Base-by-base conservation (phyloP, 805 yeast species). In the Saccharomyces jurei region DNA sequence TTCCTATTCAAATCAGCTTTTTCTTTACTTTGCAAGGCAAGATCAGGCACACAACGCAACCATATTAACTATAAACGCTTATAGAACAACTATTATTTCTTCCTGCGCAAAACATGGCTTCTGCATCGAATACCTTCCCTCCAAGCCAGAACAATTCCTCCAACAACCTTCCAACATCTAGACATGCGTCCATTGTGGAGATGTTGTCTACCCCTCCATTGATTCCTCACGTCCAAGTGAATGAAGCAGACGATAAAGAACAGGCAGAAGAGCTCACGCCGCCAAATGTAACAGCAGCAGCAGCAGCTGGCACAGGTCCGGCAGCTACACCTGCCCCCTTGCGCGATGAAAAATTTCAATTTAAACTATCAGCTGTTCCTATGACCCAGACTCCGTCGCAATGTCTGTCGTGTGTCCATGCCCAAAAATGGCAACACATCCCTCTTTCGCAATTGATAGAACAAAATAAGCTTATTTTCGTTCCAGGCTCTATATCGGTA, bases 121-220 rank as follows among this genome's bases (percentile, higher is more conserved):
- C 50, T 22, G 8, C 49, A 4, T 22, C 49, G 29, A 46, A 25
- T 29, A 46, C 49, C n/a, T 26, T 27, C 49, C 28, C 49, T 8
- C 49, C 49, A 46, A 46, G 30, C 29, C 30, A 27, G 22, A 21
- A n/a, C 36, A 54, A 57, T 41, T 50, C 52, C n/a, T 50, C 56
- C 36, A 52, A 51, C 17, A 50, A 51, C 25, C 32, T 51, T 32
- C 50, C 58, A 17, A 49, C 56, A n/a, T 65, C 74, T 14, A 73
- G 83, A 59, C 82, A 84, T 58, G 79, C 88, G 0, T 84, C 90
- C 6, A 85, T 86, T 50, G 92, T 84, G 46, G 92, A 86, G 66
- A 71, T 86, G 73, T 71, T 86, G 36, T 81, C 87, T 14, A 81
- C 90, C 4, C 94, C 94, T 0, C 94, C 92, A 2, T 86, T 85